phyloP scores from a whole-genome alignment of 2,329 filamentous ascomycete species.

The Apiospora phragmitis region DNA sequence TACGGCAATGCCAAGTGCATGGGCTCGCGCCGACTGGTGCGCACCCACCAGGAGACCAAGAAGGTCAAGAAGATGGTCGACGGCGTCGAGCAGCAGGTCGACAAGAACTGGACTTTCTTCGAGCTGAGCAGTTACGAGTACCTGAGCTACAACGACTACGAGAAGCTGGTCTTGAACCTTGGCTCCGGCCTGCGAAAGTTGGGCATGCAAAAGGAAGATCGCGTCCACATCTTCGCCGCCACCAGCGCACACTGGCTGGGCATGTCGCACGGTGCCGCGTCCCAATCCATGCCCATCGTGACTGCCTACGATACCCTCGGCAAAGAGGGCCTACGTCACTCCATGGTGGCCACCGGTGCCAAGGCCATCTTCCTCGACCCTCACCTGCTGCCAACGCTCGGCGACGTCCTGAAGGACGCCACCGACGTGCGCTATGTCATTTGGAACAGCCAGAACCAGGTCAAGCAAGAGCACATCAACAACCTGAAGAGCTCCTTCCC shows the following conservation, averaged over 20 bases:
- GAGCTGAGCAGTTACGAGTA: slow-evolving; percentile 80
- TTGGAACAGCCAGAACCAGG: slow-evolving; percentile 55
- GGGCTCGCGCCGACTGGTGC: slow-evolving; percentile 72
- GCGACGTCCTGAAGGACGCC: slow-evolving; percentile 54
- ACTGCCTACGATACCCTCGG: slow-evolving; percentile 78
- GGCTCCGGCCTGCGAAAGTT: slow-evolving; percentile 73
- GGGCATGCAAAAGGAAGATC: slow-evolving; percentile 67
- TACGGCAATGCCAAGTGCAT: slow-evolving; percentile 66
- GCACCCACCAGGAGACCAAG: slow-evolving; percentile 80
- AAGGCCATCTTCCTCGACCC: slow-evolving; percentile 76
- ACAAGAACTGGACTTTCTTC: slow-evolving; percentile 89
- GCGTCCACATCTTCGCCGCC: slow-evolving; percentile 78
- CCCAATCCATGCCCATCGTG: slow-evolving; percentile 79
- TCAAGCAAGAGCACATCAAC: slow-evolving; percentile 51
- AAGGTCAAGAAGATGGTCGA: slow-evolving; percentile 88
- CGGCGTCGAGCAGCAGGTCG: slow-evolving; percentile 74
- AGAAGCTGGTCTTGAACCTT: slow-evolving; percentile 65
- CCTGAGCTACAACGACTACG: slow-evolving; percentile 76
- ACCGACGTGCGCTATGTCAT: slow-evolving; percentile 52
- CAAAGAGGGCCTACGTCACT: slow-evolving; percentile 71
- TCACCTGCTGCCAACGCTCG: slow-evolving; percentile 61
- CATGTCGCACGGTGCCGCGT: slow-evolving; percentile 54
- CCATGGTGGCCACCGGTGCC: slow-evolving; percentile 68
- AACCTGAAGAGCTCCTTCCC: slow-evolving; percentile 50
- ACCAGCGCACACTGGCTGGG: slow-evolving; percentile 60